These are phyloP conservation scores for Calocera viscosa DNA, from an alignment of 768 basidiomycete genomes.

Conservation along the genomic window DNA sequence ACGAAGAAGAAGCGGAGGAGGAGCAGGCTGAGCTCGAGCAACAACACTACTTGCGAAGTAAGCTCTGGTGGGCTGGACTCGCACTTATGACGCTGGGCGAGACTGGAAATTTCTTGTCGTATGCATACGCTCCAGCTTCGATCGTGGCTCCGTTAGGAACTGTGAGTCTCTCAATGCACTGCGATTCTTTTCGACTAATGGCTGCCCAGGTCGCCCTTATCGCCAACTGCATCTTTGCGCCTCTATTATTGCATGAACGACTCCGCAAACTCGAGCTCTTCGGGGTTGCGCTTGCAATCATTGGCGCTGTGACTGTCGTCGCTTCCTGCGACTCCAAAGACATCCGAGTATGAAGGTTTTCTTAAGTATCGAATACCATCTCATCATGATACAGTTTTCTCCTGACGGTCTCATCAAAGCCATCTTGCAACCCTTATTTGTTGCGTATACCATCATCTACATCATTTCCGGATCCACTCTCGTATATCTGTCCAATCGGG, in stretches of 20 bases:
- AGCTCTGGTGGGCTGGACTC: constrained; percentile 69
- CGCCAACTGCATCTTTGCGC: constrained; percentile 90
- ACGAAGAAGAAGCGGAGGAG: background rate
- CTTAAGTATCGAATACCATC: background rate
- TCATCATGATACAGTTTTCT: constrained; percentile 33
- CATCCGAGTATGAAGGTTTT: constrained; percentile 33
- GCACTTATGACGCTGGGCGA: constrained; percentile 85
- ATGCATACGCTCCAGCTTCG: constrained; percentile 83
- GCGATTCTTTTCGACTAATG: background rate
- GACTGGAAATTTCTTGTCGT: constrained; percentile 78
- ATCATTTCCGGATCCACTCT: constrained; percentile 42
- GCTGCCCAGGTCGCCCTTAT: constrained; percentile 65
- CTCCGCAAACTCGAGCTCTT: constrained; percentile 73
- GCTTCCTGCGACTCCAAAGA: constrained; percentile 62
- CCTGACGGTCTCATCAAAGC: constrained; percentile 55
- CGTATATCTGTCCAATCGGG: constrained; percentile 51
- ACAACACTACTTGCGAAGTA: constrained; percentile 1
- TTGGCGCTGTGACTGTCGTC: constrained; percentile 91
- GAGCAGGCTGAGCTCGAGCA: background rate
- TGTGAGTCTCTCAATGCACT: constrained; percentile 36
- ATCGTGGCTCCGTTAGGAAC: constrained; percentile 92
- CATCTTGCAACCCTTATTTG: constrained; percentile 56
- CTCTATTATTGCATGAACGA: constrained; percentile 65
- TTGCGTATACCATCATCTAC: constrained; percentile 61
- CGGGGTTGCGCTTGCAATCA: constrained; percentile 64